Evolutionary conservation across 768 basidiomycete genomes (phyloP).

Genomic region (Lactarius psammicola): DNA sequence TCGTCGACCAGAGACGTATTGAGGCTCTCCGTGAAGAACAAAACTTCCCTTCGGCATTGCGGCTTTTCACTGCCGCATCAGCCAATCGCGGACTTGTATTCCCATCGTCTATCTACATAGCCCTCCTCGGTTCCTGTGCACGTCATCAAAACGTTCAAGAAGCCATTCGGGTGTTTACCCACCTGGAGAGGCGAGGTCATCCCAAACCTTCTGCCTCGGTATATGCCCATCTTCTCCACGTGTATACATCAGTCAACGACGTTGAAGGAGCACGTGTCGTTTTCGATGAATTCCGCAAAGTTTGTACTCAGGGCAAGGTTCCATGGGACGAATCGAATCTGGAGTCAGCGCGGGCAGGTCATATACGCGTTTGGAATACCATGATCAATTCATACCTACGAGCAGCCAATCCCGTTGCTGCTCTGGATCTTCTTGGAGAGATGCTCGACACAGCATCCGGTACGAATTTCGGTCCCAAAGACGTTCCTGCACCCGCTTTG

Average conservation of each 20-base stretch:
- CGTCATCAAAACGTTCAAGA: constrained; percentile 53
- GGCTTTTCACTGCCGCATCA: constrained; percentile 64
- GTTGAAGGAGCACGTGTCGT: constrained; percentile 53
- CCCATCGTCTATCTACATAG: constrained; percentile 44
- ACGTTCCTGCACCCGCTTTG: constrained; percentile 56
- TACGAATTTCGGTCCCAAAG: constrained; percentile 36
- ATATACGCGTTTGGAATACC: constrained; percentile 62
- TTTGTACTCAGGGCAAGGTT: constrained; percentile 42
- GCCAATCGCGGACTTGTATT: constrained; percentile 39
- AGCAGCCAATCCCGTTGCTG: constrained; percentile 58
- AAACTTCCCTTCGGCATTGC: constrained; percentile 68
- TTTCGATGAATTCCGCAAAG: constrained; percentile 57
- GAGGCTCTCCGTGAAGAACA: constrained; percentile 55
- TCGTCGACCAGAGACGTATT: constrained; percentile 42
- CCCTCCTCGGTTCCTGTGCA: constrained; percentile 62
- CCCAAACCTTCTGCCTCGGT: constrained; percentile 37
- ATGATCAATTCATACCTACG: constrained; percentile 78
- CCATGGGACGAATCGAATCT: constrained; percentile 33
- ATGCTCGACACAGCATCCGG: constrained; percentile 57
- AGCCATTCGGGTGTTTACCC: constrained; percentile 63
- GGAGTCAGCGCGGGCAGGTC: constrained; percentile 32
- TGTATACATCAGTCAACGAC: constrained; percentile 53
- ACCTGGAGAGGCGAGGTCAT: constrained; percentile 49
- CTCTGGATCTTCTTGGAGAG: constrained; percentile 60
- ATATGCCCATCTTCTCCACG: constrained; percentile 57